Conservation (phyloP, 441 rosid genomes). For the Populus hybrid region DNA sequence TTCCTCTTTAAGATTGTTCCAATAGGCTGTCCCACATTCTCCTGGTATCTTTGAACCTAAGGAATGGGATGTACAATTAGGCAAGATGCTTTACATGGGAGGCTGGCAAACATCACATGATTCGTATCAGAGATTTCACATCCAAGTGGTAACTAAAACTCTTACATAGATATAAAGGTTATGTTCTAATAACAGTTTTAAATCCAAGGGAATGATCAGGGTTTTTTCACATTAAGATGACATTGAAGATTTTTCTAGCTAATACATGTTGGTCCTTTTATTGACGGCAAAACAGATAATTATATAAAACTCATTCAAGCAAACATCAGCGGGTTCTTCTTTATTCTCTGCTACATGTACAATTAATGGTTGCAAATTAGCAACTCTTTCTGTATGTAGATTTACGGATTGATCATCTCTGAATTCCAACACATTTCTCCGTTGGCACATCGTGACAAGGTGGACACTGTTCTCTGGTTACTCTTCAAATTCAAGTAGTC, state of each 20-base stretch:
- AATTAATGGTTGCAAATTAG: slow-evolving; percentile 13
- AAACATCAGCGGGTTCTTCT: background rate
- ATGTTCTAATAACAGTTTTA: background rate
- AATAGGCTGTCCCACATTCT: background rate
- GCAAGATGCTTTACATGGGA: slow-evolving; percentile 42
- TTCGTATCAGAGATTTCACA: slow-evolving; percentile 6
- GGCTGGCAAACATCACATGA: slow-evolving; percentile 13
- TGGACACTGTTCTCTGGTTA: slow-evolving; percentile 55
- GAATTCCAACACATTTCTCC: slow-evolving; percentile 61
- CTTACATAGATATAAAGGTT: background rate
- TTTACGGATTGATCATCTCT: slow-evolving; percentile 56
- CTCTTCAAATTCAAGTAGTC: slow-evolving; percentile 88
- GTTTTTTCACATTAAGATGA: background rate
- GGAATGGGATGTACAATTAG: slow-evolving; percentile 39
- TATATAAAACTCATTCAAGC: background rate
- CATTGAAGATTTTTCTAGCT: background rate
- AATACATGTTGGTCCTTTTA: background rate
- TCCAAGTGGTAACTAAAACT: slow-evolving; percentile 16
- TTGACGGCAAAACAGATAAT: background rate
- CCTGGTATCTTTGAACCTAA: background rate
- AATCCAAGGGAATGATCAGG: slow-evolving; percentile 9
- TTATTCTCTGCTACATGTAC: background rate
- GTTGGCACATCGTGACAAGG: slow-evolving; percentile 32
- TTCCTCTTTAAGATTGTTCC: background rate
- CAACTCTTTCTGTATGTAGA: slow-evolving; percentile 7